Evolutionary conservation across 441 rosid species (phyloP).

Genomic region (Corymbia calophylla): DNA sequence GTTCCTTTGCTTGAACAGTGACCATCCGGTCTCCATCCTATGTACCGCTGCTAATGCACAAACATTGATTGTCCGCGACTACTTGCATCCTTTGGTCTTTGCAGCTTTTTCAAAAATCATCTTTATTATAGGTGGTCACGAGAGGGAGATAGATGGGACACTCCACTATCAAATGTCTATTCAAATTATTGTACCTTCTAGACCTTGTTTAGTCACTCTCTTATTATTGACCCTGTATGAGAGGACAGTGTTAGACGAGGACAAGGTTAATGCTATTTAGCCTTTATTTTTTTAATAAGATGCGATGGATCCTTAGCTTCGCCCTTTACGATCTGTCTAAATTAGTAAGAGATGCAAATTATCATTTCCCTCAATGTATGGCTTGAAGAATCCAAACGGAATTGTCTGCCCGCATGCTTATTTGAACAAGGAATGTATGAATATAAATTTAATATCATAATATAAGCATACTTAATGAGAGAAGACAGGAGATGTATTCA

Average conservation of each 20-base stretch:
- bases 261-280: neutral
- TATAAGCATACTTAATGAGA: too few relatives aligned
- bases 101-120: accelerated
- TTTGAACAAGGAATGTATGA: accelerated
- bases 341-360: too few relatives aligned
- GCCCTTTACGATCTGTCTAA: neutral
- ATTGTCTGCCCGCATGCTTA: accelerated
- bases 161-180: neutral
- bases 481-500: too few relatives aligned
- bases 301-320: neutral
- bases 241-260: too few relatives aligned
- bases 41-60: neutral
- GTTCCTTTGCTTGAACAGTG: neutral
- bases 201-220: neutral
- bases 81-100: neutral
- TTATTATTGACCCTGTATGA: too few relatives aligned
- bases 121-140: too few relatives aligned
- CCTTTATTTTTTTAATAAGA: neutral
- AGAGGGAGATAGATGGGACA: neutral
- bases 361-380: too few relatives aligned
- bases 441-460: accelerated
- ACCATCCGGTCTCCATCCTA: neutral
- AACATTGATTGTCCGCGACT: neutral
- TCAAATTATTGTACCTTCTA: neutral
- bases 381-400: accelerated